A percentile compares a stretch with the other conserved stretches of the same genome.
These are phyloP conservation scores for Lignosus rhinocerotis DNA, from an alignment of 1,284 basidiomycete species.

Conservation along the genomic window DNA sequence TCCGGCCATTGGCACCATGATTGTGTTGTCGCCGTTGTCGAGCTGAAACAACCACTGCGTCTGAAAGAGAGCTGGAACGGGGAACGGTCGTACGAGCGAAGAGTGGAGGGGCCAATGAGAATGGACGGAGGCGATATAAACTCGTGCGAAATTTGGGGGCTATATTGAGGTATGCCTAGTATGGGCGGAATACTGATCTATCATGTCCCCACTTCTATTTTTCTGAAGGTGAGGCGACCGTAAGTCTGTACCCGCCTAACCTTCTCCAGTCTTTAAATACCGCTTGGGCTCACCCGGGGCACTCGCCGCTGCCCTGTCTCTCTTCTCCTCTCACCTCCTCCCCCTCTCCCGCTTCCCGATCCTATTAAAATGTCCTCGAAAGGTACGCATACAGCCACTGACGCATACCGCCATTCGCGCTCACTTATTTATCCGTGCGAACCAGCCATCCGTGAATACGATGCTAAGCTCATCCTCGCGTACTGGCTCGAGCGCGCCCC, in stretches of 20 bases:
- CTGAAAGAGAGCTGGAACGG: not conserved
- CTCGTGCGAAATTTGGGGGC: constrained; percentile 26
- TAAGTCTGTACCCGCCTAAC: constrained; percentile 12
- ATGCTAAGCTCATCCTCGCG: constrained; percentile 90
- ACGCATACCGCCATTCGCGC: not conserved
- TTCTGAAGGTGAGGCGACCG: constrained; percentile 27
- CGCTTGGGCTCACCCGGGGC: not conserved
- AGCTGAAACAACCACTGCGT: not conserved
- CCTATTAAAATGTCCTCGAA: constrained; percentile 37
- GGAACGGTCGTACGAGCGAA: constrained; percentile 13
- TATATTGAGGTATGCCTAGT: constrained; percentile 11
- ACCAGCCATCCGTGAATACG: constrained; percentile 91
- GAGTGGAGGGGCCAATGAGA: constrained; percentile 13
- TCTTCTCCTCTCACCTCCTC: constrained; percentile 4
- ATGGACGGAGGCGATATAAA: constrained; percentile 2
- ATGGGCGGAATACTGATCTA: constrained; percentile 8
- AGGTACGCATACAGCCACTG: constrained; percentile 25
- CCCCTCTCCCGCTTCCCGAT: constrained; percentile 1
- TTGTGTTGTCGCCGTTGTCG: not conserved
- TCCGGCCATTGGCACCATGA: not conserved
- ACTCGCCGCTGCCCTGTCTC: constrained; percentile 10
- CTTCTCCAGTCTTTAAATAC: constrained; percentile 23
- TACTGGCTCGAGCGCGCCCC: constrained; percentile 93
- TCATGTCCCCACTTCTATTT: constrained; percentile 27
- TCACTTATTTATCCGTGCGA: constrained; percentile 5